Conservation (phyloP, 768 basidiomycete genomes). For the Boletus edulis region DNA sequence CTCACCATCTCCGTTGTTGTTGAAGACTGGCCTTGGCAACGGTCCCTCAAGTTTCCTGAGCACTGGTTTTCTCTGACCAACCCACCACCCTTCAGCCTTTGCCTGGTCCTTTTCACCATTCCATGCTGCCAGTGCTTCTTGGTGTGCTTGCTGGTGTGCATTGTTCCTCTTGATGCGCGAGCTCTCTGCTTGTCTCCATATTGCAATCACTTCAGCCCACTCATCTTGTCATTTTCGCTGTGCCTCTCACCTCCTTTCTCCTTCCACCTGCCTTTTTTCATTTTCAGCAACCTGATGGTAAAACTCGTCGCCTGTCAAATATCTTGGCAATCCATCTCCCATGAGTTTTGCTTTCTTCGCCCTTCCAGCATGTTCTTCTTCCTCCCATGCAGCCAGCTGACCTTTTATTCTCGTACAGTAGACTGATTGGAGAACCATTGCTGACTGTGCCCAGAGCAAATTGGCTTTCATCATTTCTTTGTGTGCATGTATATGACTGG, state of each 20-base stretch:
- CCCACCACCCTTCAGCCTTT: neutral
- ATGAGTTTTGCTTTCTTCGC: conserved; percentile 5
- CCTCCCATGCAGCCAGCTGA: conserved; percentile 17
- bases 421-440: neutral
- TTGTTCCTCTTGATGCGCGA: neutral
- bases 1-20: too few species aligned
- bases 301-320: conserved; percentile 24
- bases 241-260: neutral
- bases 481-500: neutral
- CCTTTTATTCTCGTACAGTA: conserved; percentile 11
- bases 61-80: too few species aligned
- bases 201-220: neutral
- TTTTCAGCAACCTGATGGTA: conserved; percentile 5
- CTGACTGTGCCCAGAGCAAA: too few species aligned
- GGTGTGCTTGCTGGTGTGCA: neutral
- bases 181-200: neutral
- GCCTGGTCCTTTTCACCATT: neutral
- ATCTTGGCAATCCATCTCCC: conserved; percentile 21
- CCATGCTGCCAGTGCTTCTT: neutral
- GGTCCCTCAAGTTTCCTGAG: too few species aligned
- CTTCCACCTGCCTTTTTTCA: neutral
- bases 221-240: neutral
- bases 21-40: too few species aligned
- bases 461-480: neutral
- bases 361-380: conserved; percentile 10